Base-by-base conservation (phyloP, 2,329 filamentous ascomycete genomes). In the Coleophoma crateriformis region DNA sequence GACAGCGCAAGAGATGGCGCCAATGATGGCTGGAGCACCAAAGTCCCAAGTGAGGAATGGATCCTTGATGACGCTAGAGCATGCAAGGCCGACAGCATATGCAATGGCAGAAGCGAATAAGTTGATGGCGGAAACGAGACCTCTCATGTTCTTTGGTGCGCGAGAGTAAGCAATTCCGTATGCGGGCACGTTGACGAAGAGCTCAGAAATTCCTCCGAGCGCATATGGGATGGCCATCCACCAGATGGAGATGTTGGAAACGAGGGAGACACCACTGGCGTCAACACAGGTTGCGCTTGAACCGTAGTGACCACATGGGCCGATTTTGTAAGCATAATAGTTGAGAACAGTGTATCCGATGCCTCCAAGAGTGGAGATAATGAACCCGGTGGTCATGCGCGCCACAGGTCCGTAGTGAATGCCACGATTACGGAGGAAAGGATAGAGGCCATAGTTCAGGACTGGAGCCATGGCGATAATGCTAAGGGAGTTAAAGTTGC, bases 381-480 rank as follows among this genome's bases (percentile, higher is more conserved):
- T 63, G 71, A 90, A 90, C 45, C 87, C 88, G 8, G 74, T 65
- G 3, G 84, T 77, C 66, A 91, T 90, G 64, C 85, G 83, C 70
- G 83, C 88, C 67, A 90, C 84, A 41, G 86, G 87, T 0, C 78
- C 87, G 70, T 89, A 88, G 49, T 74, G 72, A 63, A 90, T 76
- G 32, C 78, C 78, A 19, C 74, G 50, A 58, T 75, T 80, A 61
- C 83, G 83, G 49, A 90, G 76, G 19, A 76, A 63, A 0, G 87
- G 87, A 68, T 90, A 91, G 45, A 91, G 58, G 20, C 82, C 32
- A 32, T 72, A 76, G 61, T 90, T 86, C 51, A 85, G 76, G 52
- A 90, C 68, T 2, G 87, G 86, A 38, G 89, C 84, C 66, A 88
- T 79, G 61, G 90, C 78, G 58, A 91, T 79, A 53, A 91, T 82